Conservation (phyloP, 139 green algal genomes). For the Edaphochlamys debaryana region DNA sequence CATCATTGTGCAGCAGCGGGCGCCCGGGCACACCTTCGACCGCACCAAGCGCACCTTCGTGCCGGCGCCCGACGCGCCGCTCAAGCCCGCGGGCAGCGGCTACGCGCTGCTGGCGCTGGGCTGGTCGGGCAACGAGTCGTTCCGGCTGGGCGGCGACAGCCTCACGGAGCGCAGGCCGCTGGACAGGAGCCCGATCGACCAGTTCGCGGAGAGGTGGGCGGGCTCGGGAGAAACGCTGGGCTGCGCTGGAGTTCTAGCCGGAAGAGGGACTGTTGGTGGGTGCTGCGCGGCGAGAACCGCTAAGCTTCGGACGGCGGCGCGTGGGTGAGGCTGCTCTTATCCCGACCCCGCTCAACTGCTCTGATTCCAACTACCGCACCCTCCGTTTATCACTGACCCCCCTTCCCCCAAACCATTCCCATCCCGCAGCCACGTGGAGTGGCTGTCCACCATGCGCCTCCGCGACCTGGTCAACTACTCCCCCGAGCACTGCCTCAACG, state of each 20-base stretch:
- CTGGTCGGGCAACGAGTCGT: conserved; percentile 14
- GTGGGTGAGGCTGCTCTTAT: too few species aligned
- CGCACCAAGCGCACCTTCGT: neutral
- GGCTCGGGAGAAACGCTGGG: neutral
- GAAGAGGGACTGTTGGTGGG: too few species aligned
- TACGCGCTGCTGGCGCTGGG: conserved; percentile 24
- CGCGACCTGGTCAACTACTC: conserved; percentile 35
- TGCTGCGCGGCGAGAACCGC: too few species aligned
- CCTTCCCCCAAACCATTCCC: too few species aligned
- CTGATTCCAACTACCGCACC: too few species aligned
- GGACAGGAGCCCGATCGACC: neutral
- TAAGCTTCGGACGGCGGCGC: too few species aligned
- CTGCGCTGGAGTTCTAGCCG: too few species aligned
- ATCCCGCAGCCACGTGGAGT: neutral
- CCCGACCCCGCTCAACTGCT: too few species aligned
- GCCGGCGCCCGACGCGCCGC: neutral
- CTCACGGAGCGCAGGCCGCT: neutral
- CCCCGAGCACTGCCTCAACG: conserved; percentile 17
- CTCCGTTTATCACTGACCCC: too few species aligned
- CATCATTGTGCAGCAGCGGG: conserved; percentile 29
- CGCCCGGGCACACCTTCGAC: conserved; percentile 14
- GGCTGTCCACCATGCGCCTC: conserved; percentile 16
- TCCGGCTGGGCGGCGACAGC: neutral
- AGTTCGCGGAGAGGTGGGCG: conserved; percentile 4
- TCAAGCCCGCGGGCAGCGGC: conserved; percentile 1